Percentiles rank a stretch among this genome's conserved stretches.
Evolutionary conservation across 306 rosid species (phyloP).

Genomic region (Vicia faba): DNA sequence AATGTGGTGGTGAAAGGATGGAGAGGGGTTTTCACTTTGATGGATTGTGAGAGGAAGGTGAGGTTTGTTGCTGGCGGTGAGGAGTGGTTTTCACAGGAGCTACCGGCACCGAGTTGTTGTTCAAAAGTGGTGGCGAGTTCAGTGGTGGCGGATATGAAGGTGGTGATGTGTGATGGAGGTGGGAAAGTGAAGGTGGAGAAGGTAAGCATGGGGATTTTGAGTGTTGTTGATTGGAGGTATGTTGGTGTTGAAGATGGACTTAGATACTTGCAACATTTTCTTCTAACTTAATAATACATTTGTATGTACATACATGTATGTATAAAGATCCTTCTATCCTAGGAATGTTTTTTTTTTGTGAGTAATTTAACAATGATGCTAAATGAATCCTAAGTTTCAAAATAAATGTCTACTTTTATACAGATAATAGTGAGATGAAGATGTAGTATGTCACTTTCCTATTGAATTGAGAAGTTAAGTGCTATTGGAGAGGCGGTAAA

Average conservation of each 20-base stretch:
- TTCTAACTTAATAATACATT: slow-evolving; percentile 17
- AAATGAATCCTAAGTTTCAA: no score
- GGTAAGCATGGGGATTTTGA: slow-evolving; percentile 61
- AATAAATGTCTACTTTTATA: no score
- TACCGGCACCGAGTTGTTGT: slow-evolving; percentile 59
- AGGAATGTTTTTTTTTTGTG: no score
- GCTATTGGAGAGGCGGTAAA: no score
- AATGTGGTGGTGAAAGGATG: slow-evolving; percentile 64
- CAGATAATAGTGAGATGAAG: no score
- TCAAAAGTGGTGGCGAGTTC: slow-evolving; percentile 46
- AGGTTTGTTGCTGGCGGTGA: slow-evolving; percentile 32
- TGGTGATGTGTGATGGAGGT: slow-evolving; percentile 35
- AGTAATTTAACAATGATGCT: no score
- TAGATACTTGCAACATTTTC: slow-evolving; percentile 66
- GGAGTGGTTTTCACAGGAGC: slow-evolving; percentile 67
- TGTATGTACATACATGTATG: no score
- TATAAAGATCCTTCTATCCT: no score
- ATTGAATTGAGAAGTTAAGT: no score
- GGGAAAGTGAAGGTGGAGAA: slow-evolving; percentile 37
- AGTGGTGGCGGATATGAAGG: slow-evolving; percentile 59
- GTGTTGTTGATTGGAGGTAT: slow-evolving; percentile 62
- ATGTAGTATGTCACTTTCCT: no score
- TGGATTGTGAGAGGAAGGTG: slow-evolving; percentile 55
- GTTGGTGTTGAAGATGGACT: slow-evolving; percentile 60
- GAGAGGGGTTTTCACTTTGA: slow-evolving; percentile 59